A percentile compares a stretch with the other conserved stretches of the same genome.
These are phyloP conservation scores for Blastocystis sp. DNA, from an alignment of 352 stramenopile species.

Conservation along the genomic window DNA sequence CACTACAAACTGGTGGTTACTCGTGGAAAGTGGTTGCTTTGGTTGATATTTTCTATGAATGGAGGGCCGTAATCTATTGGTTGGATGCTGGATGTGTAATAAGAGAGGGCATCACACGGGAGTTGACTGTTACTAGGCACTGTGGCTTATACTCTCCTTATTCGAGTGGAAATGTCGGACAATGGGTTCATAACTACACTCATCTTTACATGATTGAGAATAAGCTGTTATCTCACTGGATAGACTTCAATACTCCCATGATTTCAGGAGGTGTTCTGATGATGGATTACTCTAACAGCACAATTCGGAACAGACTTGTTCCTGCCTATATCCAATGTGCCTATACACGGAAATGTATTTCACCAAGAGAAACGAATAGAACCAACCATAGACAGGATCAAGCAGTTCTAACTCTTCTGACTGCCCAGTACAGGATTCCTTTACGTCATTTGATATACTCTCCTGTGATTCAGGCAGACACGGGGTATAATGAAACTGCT, in stretches of 20 bases:
- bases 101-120: neutral
- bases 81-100: constrained; percentile 16
- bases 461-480: neutral
- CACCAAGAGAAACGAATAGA: neutral
- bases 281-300: neutral
- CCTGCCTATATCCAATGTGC: neutral
- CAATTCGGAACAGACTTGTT: neutral
- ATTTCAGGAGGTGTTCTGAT: constrained; percentile 15
- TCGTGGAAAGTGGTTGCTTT: constrained; percentile 26
- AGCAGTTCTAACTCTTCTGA: neutral
- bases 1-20: neutral
- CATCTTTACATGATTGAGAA: neutral
- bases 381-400: constrained; percentile 48
- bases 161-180: neutral
- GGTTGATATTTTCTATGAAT: constrained; percentile 4
- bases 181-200: neutral
- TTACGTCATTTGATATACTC: neutral
- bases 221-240: neutral
- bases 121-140: neutral
- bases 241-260: neutral
- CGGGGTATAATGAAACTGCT: neutral
- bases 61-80: neutral
- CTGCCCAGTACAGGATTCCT: neutral
- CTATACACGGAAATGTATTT: constrained; percentile 47
- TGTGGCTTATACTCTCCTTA: constrained; percentile 1